These are phyloP conservation scores for Fusarium pseudograminearum DNA, from an alignment of 2,329 filamentous ascomycete genomes.

Conservation along the genomic window DNA sequence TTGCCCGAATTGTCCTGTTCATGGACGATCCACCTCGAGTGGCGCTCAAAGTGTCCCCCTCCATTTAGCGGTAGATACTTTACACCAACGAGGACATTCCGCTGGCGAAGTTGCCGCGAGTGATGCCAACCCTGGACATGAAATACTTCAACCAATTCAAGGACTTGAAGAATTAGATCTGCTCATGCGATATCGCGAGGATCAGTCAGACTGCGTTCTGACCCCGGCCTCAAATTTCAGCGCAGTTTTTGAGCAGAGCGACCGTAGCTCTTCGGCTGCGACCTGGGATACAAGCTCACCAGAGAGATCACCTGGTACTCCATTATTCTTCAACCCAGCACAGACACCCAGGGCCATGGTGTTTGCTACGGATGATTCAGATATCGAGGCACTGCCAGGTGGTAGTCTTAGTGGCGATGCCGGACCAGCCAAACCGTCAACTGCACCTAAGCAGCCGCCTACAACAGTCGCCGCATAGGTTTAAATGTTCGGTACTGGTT, in stretches of 20 bases:
- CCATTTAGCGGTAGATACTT: neutral
- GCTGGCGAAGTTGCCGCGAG: slow-evolving; percentile 15
- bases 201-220: neutral
- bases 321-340: slow-evolving; percentile 41
- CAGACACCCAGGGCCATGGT: slow-evolving; percentile 48
- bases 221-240: slow-evolving; percentile 6
- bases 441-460: neutral
- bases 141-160: slow-evolving; percentile 1
- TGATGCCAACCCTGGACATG: slow-evolving; percentile 50
- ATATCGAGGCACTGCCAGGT: slow-evolving; percentile 9
- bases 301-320: slow-evolving; percentile 33
- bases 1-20: too few species aligned
- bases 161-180: slow-evolving; percentile 1
- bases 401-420: slow-evolving; percentile 3
- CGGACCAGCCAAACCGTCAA: neutral
- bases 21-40: neutral
- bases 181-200: slow-evolving; percentile 4
- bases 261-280: slow-evolving; percentile 27
- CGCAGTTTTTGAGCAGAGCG: slow-evolving; percentile 36
- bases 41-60: slow-evolving; percentile 4
- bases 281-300: slow-evolving; percentile 24
- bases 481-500: neutral
- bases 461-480: neutral
- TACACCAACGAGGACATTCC: slow-evolving; percentile 12
- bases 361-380: slow-evolving; percentile 8